Evolutionary conservation across 352 stramenopile genomes (phyloP).

Genomic region (Globisporangium acanthophoron): DNA sequence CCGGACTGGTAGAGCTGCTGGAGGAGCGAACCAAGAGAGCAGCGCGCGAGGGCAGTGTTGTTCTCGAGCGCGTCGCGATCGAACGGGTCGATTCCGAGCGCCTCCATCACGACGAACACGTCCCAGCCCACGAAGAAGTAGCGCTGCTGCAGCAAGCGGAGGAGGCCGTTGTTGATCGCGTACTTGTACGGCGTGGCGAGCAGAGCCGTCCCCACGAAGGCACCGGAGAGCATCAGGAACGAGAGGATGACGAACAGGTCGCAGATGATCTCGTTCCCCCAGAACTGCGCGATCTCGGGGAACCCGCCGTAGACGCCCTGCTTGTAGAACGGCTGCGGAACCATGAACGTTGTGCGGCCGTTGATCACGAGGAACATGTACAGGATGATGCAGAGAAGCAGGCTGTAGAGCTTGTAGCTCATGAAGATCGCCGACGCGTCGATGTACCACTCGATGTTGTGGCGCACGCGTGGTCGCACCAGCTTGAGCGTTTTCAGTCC

Average conservation of each 20-base stretch:
- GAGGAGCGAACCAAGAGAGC: background rate
- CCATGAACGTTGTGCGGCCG: slow-evolving; percentile 41
- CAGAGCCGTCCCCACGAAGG: slow-evolving; percentile 20
- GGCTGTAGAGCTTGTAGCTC: slow-evolving; percentile 57
- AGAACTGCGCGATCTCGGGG: slow-evolving; percentile 34
- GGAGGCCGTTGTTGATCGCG: slow-evolving; percentile 35
- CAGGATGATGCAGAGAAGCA: slow-evolving; percentile 38
- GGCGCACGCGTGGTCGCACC: slow-evolving; percentile 18
- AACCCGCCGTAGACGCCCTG: slow-evolving; percentile 32
- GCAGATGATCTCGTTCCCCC: slow-evolving; percentile 48
- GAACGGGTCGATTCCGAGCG: slow-evolving; percentile 42
- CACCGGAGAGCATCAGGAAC: slow-evolving; percentile 24
- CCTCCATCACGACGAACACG: slow-evolving; percentile 20
- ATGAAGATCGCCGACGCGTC: slow-evolving; percentile 42
- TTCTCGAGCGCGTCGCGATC: slow-evolving; percentile 11
- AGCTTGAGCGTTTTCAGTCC: slow-evolving; percentile 28
- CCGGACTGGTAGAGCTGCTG: background rate
- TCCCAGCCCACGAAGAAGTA: slow-evolving; percentile 56
- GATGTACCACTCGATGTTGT: slow-evolving; percentile 44
- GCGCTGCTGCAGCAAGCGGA: slow-evolving; percentile 37
- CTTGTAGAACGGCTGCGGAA: slow-evolving; percentile 21
- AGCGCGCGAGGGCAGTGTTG: background rate
- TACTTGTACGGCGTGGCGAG: slow-evolving; percentile 33
- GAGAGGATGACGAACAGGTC: slow-evolving; percentile 36
- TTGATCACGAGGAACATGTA: slow-evolving; percentile 29